Percentiles rank a stretch among this genome's conserved stretches.
These are phyloP conservation scores for Globisporangium paddicum DNA, from an alignment of 352 stramenopile species.

Conservation along the genomic window DNA sequence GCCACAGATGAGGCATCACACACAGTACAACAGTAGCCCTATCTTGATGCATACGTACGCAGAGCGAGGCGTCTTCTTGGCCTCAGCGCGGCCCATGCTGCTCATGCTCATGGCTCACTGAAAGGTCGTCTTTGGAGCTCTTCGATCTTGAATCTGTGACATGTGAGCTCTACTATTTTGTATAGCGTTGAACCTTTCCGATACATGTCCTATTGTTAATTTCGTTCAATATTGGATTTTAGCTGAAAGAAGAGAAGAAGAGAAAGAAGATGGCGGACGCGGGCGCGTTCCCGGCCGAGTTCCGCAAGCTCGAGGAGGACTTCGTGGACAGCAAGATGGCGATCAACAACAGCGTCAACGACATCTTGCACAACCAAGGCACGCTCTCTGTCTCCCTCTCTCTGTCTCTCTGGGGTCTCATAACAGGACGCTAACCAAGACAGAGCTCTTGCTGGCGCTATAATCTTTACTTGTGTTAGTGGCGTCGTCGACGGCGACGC, in stretches of 20 bases:
- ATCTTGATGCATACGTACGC: conserved; percentile 15
- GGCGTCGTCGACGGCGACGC: conserved; percentile 31
- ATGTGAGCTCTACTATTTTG: too few relatives aligned
- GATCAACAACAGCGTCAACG: conserved; percentile 76
- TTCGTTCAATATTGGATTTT: too few relatives aligned
- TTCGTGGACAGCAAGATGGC: conserved; percentile 80
- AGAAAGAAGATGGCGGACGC: conserved; percentile 19
- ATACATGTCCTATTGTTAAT: too few relatives aligned
- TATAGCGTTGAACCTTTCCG: too few relatives aligned
- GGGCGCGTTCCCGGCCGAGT: conserved; percentile 44
- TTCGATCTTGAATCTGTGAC: too few relatives aligned
- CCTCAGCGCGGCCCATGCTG: conserved; percentile 20
- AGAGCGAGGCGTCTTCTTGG: conserved; percentile 28
- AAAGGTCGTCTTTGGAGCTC: conserved; percentile 5
- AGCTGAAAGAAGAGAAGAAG: background rate
- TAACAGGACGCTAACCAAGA: background rate
- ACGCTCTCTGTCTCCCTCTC: background rate
- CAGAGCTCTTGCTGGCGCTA: background rate
- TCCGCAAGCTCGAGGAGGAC: conserved; percentile 69
- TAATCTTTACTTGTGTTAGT: conserved; percentile 9
- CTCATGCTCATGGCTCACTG: background rate
- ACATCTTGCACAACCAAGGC: conserved; percentile 50
- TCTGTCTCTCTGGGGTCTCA: background rate
- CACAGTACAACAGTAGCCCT: background rate
- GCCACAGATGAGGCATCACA: background rate